A percentile compares a stretch with the other conserved stretches of the same genome.
These are phyloP conservation scores for Lolium perenne DNA, from an alignment of 176 grass and related monocot genomes.

Conservation along the genomic window DNA sequence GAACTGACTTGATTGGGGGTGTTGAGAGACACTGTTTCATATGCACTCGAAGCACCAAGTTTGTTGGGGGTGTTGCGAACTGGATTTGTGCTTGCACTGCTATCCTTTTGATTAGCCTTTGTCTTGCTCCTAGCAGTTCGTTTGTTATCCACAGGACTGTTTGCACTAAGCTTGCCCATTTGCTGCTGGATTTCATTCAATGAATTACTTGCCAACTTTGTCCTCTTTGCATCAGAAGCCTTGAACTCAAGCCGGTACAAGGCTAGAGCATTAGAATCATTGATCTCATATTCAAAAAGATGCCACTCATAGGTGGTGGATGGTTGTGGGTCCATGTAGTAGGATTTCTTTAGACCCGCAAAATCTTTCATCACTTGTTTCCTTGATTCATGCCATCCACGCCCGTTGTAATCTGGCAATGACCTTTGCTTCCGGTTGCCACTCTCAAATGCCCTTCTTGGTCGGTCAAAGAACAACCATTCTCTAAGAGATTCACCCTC, in stretches of 20 bases:
- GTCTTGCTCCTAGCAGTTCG: slow-evolving; percentile 58
- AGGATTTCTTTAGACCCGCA: slow-evolving; percentile 79
- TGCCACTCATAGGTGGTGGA: slow-evolving; percentile 79
- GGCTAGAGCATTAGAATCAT: slow-evolving; percentile 70
- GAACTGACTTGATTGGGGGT: slow-evolving; percentile 45
- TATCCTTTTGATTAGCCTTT: slow-evolving; percentile 60
- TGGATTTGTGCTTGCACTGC: slow-evolving; percentile 40
- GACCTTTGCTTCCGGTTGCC: slow-evolving; percentile 90
- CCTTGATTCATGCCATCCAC: slow-evolving; percentile 97
- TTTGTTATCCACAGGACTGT: slow-evolving; percentile 73
- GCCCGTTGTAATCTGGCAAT: slow-evolving; percentile 85
- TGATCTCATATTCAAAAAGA: slow-evolving; percentile 92
- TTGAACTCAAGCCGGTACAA: slow-evolving; percentile 88
- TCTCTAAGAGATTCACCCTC: slow-evolving; percentile 93
- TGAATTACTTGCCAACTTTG: slow-evolving; percentile 55
- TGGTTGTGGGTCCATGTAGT: slow-evolving; percentile 98
- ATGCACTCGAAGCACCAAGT: slow-evolving; percentile 38
- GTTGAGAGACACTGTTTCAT: slow-evolving; percentile 15
- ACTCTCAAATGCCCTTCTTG: slow-evolving; percentile 93
- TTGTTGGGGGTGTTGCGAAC: slow-evolving; percentile 46
- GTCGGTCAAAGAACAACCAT: slow-evolving; percentile 96
- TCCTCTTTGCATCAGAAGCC: slow-evolving; percentile 69
- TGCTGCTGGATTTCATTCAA: slow-evolving; percentile 73
- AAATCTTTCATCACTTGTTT: slow-evolving; percentile 93
- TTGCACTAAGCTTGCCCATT: slow-evolving; percentile 65